A percentile compares a stretch with the other conserved stretches of the same genome.
phyloP scores from a whole-genome alignment of 169 alveolate species.

The Eimeria acervulina region DNA sequence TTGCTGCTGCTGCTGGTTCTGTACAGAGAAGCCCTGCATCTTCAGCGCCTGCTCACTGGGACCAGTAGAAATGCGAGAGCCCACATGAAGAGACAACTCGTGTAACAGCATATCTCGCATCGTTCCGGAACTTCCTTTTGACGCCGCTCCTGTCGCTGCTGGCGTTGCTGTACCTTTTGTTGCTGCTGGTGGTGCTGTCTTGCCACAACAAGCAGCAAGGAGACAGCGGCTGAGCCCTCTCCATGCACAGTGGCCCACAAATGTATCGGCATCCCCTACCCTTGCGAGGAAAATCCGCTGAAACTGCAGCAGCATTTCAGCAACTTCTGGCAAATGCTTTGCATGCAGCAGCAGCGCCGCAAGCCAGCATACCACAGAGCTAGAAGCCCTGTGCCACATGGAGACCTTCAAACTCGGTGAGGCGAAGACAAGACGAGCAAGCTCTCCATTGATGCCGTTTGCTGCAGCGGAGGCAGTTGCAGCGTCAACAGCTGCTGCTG shows the following conservation, averaged over 20 bases:
- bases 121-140: background rate
- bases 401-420: constrained; percentile 40
- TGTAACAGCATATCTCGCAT: constrained; percentile 27
- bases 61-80: constrained; percentile 53
- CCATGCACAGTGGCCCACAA: constrained; percentile 75
- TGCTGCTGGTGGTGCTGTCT: background rate
- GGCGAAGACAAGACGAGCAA: constrained; percentile 40
- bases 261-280: constrained; percentile 68
- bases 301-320: constrained; percentile 59
- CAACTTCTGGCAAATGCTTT: constrained; percentile 62
- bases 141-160: background rate
- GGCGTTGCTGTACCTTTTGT: background rate
- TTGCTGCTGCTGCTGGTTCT: constrained; percentile 42
- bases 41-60: constrained; percentile 67
- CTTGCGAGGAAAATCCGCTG: constrained; percentile 65
- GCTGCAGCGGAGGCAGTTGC: constrained; percentile 49
- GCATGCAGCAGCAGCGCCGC: constrained; percentile 74
- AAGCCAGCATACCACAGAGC: constrained; percentile 72
- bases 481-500: constrained; percentile 67
- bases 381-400: constrained; percentile 47
- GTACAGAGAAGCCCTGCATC: constrained; percentile 66
- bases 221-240: constrained; percentile 70
- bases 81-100: constrained; percentile 57
- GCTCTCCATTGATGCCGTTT: constrained; percentile 3
- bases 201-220: constrained; percentile 17